A percentile compares a stretch with the other conserved stretches of the same genome.
These are phyloP conservation scores for Aspergillus hortae DNA, from an alignment of 2,329 filamentous ascomycete species.

Conservation along the genomic window DNA sequence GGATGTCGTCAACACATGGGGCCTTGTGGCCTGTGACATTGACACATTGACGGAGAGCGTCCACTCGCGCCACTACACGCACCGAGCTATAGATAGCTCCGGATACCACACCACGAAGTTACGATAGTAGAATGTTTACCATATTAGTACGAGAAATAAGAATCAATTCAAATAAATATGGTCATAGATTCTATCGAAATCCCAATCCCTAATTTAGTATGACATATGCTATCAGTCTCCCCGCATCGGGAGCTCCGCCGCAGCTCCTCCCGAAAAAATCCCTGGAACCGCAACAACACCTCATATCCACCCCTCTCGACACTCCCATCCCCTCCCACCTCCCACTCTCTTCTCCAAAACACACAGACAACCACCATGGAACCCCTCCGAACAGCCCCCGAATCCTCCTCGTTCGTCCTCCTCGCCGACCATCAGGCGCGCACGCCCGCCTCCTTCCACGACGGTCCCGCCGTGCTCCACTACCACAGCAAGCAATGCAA, in stretches of 20 bases:
- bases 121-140: no score
- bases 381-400: slow-evolving; percentile 35
- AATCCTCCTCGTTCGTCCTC: slow-evolving; percentile 39
- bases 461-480: slow-evolving; percentile 45
- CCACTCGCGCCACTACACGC: no score
- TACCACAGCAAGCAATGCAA: slow-evolving; percentile 45
- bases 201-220: no score
- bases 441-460: slow-evolving; percentile 47
- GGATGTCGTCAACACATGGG: no score
- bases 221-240: no score
- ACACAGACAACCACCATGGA: slow-evolving; percentile 37
- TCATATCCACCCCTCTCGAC: background rate
- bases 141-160: no score
- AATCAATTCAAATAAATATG: no score
- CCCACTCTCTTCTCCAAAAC: background rate
- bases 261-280: slow-evolving; percentile 5
- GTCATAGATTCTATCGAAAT: background rate
- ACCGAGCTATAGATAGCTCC: no score
- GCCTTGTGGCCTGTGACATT: no score
- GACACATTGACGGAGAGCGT: no score
- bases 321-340: background rate
- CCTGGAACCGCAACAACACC: background rate
- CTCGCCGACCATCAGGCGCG: slow-evolving; percentile 46
- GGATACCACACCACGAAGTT: no score
- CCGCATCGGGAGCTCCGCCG: slow-evolving; percentile 4